Evolutionary conservation across 1,284 basidiomycete species (phyloP).

Genomic region (Ustilago curta): DNA sequence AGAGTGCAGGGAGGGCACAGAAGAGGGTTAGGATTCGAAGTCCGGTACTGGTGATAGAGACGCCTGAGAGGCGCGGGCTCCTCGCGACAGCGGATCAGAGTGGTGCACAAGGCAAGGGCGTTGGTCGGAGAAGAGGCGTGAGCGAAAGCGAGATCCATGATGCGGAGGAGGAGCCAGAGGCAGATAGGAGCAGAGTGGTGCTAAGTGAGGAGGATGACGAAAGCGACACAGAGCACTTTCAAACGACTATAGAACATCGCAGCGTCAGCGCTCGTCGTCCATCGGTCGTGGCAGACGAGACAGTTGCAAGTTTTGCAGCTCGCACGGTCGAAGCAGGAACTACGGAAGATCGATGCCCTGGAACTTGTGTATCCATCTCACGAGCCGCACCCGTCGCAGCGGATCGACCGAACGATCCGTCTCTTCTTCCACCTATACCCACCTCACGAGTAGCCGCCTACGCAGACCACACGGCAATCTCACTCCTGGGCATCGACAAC

Average conservation of each 20-base stretch:
- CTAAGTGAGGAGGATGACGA: conserved; percentile 2
- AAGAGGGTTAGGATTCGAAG: conserved; percentile 31
- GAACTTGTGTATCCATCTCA: no score
- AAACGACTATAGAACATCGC: not conserved
- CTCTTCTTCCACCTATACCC: not conserved
- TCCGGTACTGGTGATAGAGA: conserved; percentile 32
- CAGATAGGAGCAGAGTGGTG: conserved; percentile 21
- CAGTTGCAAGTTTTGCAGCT: not conserved
- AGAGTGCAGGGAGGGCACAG: not conserved
- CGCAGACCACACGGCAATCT: not conserved
- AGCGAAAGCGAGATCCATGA: not conserved
- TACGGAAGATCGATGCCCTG: not conserved
- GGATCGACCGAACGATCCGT: no score
- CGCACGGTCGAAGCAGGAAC: not conserved
- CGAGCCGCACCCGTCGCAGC: not conserved
- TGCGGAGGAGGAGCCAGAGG: not conserved
- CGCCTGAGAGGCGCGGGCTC: conserved; percentile 8
- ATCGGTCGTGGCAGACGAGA: not conserved
- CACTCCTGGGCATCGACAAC: not conserved
- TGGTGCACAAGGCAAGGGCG: not conserved
- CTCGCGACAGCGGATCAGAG: not conserved
- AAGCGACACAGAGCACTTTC: not conserved
- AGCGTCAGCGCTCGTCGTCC: no score
- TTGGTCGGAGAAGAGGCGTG: not conserved
- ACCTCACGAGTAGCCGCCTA: not conserved